Evolutionary conservation across 2,329 filamentous ascomycete species (phyloP), one percentile per base, ranked within the genome.

Genomic region (Penicillium polonicum): DNA sequence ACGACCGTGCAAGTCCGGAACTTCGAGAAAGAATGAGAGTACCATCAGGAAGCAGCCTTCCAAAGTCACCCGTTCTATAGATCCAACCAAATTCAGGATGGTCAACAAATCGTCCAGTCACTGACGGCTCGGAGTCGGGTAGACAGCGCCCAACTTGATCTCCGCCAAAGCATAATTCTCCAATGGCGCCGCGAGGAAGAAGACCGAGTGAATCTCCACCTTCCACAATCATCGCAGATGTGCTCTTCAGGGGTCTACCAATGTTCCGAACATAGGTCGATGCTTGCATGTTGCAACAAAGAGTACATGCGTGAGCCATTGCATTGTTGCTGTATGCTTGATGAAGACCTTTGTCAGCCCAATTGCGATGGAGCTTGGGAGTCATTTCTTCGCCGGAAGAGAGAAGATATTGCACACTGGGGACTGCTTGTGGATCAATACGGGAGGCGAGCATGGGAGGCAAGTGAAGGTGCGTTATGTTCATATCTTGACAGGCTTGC

Each of bases 131-230:
- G 2, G 25, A 29, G 15, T 31, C 33, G 13, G 51, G 23, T 19
- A 64, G 39, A 27, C 42, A 21, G 2, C n/a, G 45, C 25, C 48
- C 59, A 5, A 96, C 85, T 74, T 96, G 92, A 48, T 90, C 85
- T 12, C 92, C 92, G 15, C 91, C 91, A 71, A 96, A 94, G 68
- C 90, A 95, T 7, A 96, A 80, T 71, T 96, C 92, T 12, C 92
- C 92, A 17, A 91, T 78, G 61, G 85, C 88, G 3, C 91, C 91
- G 7, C 83, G 71, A 0, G 90, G 90, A 0, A 92, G 76, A 1
- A 85, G 67, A 0, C 82, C 72, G 5, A 86, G 80, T 0, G 68
- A 68, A 2, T 75, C 69, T 5, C 75, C 74, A 3, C 70, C 64
- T 17, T 71, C 69, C 17, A 89, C 71, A 2, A 95, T 85, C 58